A percentile compares a stretch with the other conserved stretches of the same genome.
Evolutionary conservation across 2,329 filamentous ascomycete species (phyloP).

Genomic region (Claviceps sorghi): DNA sequence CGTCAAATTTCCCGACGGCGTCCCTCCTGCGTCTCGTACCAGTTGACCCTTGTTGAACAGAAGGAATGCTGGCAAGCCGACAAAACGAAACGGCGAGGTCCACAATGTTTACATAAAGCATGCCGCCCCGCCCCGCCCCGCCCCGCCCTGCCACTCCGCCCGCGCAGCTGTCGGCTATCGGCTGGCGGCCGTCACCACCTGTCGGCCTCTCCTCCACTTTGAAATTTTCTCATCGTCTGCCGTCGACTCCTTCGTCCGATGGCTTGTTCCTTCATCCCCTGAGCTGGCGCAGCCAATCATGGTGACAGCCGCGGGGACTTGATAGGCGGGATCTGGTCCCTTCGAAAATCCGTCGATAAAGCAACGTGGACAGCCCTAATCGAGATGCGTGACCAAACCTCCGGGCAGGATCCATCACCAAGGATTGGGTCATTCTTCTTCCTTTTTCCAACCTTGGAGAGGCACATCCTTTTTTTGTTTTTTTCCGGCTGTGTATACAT

Average conservation of each 20-base stretch:
- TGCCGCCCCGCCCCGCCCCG: too few species aligned
- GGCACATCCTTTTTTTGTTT: too few species aligned
- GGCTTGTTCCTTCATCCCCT: background rate
- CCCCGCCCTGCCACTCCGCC: too few species aligned
- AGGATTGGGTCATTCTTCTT: background rate
- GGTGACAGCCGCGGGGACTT: background rate
- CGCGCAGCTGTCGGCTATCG: background rate
- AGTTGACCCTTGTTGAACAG: background rate
- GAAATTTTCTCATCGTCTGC: too few species aligned
- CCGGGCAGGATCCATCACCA: background rate
- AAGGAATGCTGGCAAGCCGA: background rate
- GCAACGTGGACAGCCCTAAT: background rate
- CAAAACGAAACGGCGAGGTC: too few species aligned
- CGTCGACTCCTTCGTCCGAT: too few species aligned
- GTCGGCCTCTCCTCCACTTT: too few species aligned
- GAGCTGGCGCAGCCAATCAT: background rate
- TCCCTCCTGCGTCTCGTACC: background rate
- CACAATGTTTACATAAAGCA: too few species aligned
- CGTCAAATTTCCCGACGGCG: background rate
- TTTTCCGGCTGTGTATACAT: too few species aligned
- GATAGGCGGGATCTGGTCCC: background rate
- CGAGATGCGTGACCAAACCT: too few species aligned
- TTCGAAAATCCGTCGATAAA: background rate
- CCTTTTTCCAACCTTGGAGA: background rate
- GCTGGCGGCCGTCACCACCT: background rate